phyloP scores from a whole-genome alignment of 2,329 filamentous ascomycete genomes.

The Colletotrichum caudatum region DNA sequence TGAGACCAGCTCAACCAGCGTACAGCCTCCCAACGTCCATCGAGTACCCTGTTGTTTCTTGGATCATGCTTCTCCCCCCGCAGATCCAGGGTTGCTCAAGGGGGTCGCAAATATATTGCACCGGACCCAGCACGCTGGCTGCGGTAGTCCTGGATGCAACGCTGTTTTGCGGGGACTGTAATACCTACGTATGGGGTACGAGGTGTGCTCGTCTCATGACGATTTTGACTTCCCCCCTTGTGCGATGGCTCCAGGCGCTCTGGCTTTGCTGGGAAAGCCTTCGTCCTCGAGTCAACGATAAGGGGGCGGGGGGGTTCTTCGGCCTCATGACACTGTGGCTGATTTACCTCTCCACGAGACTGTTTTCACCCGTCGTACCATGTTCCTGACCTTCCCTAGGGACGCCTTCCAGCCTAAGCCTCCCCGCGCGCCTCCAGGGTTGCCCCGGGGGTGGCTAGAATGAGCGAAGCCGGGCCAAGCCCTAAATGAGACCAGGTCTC shows the following conservation, averaged over 20 bases:
- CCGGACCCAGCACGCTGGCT: constrained; percentile 12
- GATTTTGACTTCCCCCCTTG: background rate
- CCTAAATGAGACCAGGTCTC: background rate
- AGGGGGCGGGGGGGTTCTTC: background rate
- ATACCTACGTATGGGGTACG: background rate
- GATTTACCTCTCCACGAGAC: background rate
- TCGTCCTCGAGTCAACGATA: background rate
- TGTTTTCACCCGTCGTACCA: background rate
- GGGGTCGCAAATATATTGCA: background rate
- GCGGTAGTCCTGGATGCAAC: constrained; percentile 28
- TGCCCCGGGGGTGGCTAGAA: background rate
- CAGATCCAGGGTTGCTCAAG: constrained; percentile 10
- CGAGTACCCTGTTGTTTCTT: background rate
- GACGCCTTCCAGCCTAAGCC: background rate
- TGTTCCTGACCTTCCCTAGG: background rate
- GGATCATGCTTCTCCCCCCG: constrained; percentile 4
- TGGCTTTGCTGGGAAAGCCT: background rate
- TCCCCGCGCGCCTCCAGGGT: background rate
- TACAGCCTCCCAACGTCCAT: background rate
- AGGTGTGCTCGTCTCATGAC: constrained; percentile 10
- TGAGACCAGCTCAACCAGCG: background rate
- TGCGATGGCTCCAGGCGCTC: background rate
- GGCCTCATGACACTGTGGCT: constrained; percentile 14
- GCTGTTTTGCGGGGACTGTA: constrained; percentile 14
- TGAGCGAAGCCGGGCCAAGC: constrained; percentile 14